Evolutionary conservation across 2,329 filamentous ascomycete genomes (phyloP).

Genomic region (Diaporthe helianthi): DNA sequence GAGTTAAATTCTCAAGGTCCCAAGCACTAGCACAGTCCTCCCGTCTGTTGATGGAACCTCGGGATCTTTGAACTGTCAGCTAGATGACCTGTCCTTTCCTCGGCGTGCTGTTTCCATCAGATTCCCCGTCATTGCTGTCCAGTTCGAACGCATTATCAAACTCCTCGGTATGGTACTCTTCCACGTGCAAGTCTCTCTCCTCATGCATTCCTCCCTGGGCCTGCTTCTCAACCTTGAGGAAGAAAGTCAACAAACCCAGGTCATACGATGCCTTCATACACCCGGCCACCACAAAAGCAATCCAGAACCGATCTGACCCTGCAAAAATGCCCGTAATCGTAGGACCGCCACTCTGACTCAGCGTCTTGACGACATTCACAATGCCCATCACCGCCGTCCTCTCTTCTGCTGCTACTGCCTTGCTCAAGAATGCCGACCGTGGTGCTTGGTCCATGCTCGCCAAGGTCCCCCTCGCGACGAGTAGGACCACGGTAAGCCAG

Average conservation of each 20-base stretch:
- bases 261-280: slow-evolving; percentile 68
- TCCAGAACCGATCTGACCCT: slow-evolving; percentile 62
- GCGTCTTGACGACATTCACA: slow-evolving; percentile 73
- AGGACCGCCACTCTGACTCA: slow-evolving; percentile 67
- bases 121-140: slow-evolving; percentile 2
- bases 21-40: no score
- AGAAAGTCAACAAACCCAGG: slow-evolving; percentile 43
- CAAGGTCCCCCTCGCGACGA: slow-evolving; percentile 67
- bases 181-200: background rate
- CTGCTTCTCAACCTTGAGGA: slow-evolving; percentile 28
- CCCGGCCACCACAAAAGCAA: slow-evolving; percentile 69
- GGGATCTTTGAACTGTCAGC: background rate
- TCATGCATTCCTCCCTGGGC: background rate
- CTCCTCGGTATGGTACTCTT: background rate
- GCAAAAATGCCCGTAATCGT: slow-evolving; percentile 70
- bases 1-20: no score
- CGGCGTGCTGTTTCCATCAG: background rate
- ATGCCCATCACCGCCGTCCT: slow-evolving; percentile 76
- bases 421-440: slow-evolving; percentile 72
- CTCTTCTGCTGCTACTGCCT: slow-evolving; percentile 68
- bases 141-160: slow-evolving; percentile 17
- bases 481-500: slow-evolving; percentile 61
- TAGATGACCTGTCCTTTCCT: background rate
- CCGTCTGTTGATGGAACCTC: background rate
- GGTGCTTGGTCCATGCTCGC: slow-evolving; percentile 76